Conservation (phyloP, 805 yeast species). For the Limtongia smithiae region DNA sequence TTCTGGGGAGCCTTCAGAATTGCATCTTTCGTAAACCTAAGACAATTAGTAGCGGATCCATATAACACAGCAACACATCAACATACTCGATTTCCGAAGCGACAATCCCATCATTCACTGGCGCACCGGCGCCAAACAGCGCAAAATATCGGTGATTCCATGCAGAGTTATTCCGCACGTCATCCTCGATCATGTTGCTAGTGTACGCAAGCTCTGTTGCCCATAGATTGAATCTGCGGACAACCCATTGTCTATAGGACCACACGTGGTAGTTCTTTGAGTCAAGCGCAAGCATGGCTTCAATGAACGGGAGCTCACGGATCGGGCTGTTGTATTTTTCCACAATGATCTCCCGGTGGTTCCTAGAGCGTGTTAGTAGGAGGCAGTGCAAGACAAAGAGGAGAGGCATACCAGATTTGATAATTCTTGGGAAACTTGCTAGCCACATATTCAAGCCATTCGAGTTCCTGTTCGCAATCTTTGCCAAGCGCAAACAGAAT, state of each 20-base stretch:
- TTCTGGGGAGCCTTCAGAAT: conserved; percentile 72
- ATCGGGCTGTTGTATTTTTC: conserved; percentile 33
- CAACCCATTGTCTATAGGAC: conserved; percentile 87
- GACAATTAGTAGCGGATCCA: neutral
- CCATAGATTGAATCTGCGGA: conserved; percentile 51
- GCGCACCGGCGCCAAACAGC: conserved; percentile 33
- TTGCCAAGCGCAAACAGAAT: conserved; percentile 33
- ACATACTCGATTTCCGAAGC: conserved; percentile 47
- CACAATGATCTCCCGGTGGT: conserved; percentile 59
- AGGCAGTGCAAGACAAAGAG: neutral
- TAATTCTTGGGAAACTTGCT: conserved; percentile 81
- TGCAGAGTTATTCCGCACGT: conserved; percentile 84
- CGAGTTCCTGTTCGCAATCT: conserved; percentile 54
- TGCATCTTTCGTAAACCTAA: conserved; percentile 39
- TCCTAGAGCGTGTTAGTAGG: conserved; percentile 40
- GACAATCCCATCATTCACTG: conserved; percentile 17
- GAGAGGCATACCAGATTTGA: conserved; percentile 62
- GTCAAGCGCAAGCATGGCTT: conserved; percentile 70
- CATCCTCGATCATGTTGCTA: conserved; percentile 49
- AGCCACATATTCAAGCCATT: conserved; percentile 77
- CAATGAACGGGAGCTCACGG: conserved; percentile 64
- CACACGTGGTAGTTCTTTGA: conserved; percentile 94
- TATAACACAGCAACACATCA: conserved; percentile 32
- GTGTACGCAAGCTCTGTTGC: conserved; percentile 53
- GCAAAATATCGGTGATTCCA: conserved; percentile 84